These are phyloP conservation scores for Musa balbisiana DNA, from an alignment of 202 grass and related monocot species.

Conservation along the genomic window DNA sequence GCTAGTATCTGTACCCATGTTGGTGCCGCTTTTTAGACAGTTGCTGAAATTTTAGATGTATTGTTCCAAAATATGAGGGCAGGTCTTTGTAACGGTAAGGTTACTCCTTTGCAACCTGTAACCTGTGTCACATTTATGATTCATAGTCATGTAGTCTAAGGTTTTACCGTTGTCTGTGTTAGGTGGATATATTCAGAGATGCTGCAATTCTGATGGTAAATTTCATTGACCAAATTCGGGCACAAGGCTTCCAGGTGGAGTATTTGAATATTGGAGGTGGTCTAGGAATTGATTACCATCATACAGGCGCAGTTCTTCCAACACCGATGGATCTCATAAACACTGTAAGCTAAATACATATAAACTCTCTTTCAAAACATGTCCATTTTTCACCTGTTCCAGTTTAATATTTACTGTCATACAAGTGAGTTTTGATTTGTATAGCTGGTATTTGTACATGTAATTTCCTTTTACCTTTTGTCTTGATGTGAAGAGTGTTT, in stretches of 20 bases:
- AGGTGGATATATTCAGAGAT: constrained; percentile 99
- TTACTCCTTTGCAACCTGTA: background rate
- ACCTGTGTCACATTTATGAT: no score
- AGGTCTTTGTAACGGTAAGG: background rate
- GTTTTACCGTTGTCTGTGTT: constrained; percentile 5
- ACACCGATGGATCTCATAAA: constrained; percentile 93
- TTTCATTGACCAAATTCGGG: constrained; percentile 81
- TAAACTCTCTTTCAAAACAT: constrained; percentile 3
- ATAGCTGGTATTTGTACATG: background rate
- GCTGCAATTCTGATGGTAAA: constrained; percentile 91
- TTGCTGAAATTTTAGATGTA: no score
- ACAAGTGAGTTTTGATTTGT: background rate
- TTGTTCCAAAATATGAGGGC: no score
- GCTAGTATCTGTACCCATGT: no score
- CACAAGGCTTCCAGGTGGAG: constrained; percentile 83
- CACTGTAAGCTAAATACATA: constrained; percentile 53
- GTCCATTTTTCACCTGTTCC: background rate
- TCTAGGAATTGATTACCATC: constrained; percentile 92
- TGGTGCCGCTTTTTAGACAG: no score
- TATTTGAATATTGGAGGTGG: constrained; percentile 95
- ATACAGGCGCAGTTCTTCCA: constrained; percentile 60
- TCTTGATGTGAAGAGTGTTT: background rate
- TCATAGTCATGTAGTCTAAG: background rate
- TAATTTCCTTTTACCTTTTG: background rate
- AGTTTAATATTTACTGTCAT: background rate